Evolutionary conservation across 345 rosid species (phyloP).

Genomic region (Lepidium sativum): DNA sequence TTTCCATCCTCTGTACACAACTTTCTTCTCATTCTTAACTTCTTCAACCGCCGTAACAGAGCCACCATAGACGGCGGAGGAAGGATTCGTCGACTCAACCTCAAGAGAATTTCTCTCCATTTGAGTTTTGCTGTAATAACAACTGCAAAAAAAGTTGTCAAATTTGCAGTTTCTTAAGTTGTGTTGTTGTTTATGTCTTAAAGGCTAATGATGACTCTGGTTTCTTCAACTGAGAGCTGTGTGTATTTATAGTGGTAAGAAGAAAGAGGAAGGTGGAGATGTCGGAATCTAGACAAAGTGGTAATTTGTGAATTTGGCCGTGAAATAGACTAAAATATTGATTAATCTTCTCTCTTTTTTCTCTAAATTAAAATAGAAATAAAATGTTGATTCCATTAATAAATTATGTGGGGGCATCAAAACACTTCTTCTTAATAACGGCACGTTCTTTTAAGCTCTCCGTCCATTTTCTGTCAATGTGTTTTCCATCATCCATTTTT

Average conservation of each 20-base stretch:
- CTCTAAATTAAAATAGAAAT: neutral
- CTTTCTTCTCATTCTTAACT: constrained; percentile 9
- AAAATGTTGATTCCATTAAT: constrained; percentile 8
- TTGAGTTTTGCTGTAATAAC: neutral
- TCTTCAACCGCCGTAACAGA: constrained; percentile 19
- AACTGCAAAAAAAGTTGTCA: neutral
- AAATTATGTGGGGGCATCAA: constrained; percentile 9
- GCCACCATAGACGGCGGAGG: constrained; percentile 23
- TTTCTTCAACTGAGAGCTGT: constrained; percentile 1
- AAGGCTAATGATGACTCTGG: constrained; percentile 19
- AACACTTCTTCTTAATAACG: constrained; percentile 16
- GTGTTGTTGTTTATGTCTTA: neutral
- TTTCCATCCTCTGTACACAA: constrained; percentile 62
- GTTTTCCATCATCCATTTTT: constrained; percentile 5
- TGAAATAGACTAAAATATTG: constrained; percentile 2
- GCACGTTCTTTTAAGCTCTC: constrained; percentile 21
- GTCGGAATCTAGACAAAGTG: constrained; percentile 22
- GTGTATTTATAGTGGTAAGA: constrained; percentile 23
- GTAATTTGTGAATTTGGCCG: constrained; percentile 20
- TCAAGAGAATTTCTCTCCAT: constrained; percentile 31
- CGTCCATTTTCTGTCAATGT: constrained; percentile 10
- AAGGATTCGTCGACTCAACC: constrained; percentile 16
- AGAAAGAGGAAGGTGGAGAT: constrained; percentile 11
- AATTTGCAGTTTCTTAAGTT: neutral
- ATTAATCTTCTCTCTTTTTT: neutral